These are phyloP conservation scores for Verticillium nubilum DNA, from an alignment of 2,329 filamentous ascomycete genomes.

Conservation along the genomic window DNA sequence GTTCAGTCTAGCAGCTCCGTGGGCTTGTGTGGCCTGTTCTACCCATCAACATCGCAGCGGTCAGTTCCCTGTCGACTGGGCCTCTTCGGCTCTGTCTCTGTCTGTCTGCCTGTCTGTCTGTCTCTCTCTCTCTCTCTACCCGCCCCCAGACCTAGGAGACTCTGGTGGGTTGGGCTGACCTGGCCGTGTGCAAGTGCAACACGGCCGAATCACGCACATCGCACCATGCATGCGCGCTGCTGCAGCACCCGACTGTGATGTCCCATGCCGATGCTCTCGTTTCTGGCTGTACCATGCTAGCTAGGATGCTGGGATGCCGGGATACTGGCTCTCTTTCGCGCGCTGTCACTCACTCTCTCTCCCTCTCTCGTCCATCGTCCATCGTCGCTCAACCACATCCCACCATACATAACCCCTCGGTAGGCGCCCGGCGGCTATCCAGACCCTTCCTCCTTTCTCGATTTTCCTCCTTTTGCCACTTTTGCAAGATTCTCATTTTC, in stretches of 20 bases:
- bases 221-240: conserved; percentile 2
- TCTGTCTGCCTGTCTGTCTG: too few relatives aligned
- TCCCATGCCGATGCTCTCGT: neutral
- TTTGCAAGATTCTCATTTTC: conserved; percentile 10
- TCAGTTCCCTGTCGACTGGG: neutral
- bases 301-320: neutral
- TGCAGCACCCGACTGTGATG: neutral
- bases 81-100: too few relatives aligned
- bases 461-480: conserved; percentile 35
- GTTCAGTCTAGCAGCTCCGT: neutral
- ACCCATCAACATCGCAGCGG: neutral
- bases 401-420: conserved; percentile 38
- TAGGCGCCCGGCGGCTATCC: conserved; percentile 35
- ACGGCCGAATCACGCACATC: conserved; percentile 4
- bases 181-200: neutral
- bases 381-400: conserved; percentile 3
- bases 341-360: conserved; percentile 2
- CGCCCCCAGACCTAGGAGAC: neutral
- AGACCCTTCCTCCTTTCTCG: conserved; percentile 16
- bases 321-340: neutral
- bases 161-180: neutral
- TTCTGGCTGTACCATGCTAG: too few relatives aligned
- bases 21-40: neutral
- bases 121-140: too few relatives aligned
- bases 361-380: neutral